These are phyloP conservation scores for Euptelea pleiosperma DNA, from an alignment of 164 flowering plant genomes.

Conservation along the genomic window DNA sequence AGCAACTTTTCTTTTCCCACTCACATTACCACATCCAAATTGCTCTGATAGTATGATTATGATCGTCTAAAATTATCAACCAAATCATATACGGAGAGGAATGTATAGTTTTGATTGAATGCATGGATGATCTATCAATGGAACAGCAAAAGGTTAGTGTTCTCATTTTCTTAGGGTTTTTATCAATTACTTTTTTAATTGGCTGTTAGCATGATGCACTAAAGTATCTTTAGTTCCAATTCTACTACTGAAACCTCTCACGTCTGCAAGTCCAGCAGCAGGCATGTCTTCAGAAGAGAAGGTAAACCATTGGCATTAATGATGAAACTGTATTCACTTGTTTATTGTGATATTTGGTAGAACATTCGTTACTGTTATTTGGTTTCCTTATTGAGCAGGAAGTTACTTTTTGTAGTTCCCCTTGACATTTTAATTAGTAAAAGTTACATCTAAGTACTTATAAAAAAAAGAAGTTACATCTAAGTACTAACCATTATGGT, in stretches of 20 bases:
- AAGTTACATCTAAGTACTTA: too few relatives aligned
- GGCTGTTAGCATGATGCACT: background rate
- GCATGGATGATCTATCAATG: slow-evolving; percentile 91
- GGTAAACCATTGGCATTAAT: slow-evolving; percentile 35
- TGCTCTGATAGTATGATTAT: slow-evolving; percentile 71
- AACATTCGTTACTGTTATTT: slow-evolving; percentile 49
- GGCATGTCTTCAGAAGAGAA: slow-evolving; percentile 96
- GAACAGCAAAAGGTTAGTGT: slow-evolving; percentile 84
- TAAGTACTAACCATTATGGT: too few relatives aligned
- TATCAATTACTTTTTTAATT: background rate
- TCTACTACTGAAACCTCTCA: slow-evolving; percentile 72
- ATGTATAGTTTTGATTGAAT: slow-evolving; percentile 87
- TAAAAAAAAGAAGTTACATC: too few relatives aligned
- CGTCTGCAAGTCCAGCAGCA: slow-evolving; percentile 98
- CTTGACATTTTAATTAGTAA: too few relatives aligned
- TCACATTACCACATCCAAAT: slow-evolving; percentile 3
- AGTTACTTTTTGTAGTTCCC: too few relatives aligned
- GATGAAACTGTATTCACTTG: background rate
- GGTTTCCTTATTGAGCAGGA: too few relatives aligned
- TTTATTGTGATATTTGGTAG: background rate
- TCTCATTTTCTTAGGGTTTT: slow-evolving; percentile 3
- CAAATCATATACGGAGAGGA: slow-evolving; percentile 79
- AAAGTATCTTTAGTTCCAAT: slow-evolving; percentile 71
- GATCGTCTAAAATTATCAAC: slow-evolving; percentile 84
- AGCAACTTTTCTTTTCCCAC: background rate